Evolutionary conservation across 306 rosid genomes (phyloP).

Genomic region (Trichosanthes cucumerina): DNA sequence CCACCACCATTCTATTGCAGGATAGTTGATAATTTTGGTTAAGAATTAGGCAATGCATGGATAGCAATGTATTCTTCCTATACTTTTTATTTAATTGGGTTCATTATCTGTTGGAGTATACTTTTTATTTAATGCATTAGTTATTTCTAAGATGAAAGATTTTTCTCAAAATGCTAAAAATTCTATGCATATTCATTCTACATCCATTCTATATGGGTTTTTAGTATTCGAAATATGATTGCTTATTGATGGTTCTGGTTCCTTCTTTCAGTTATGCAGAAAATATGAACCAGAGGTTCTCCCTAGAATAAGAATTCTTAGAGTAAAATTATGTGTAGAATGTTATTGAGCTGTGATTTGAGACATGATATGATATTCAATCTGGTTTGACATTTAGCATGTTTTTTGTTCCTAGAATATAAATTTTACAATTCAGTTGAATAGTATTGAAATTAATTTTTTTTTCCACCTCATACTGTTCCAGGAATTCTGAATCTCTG

Average conservation of each 20-base stretch:
- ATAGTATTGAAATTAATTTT: not conserved
- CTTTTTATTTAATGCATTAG: not conserved
- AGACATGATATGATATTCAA: not conserved
- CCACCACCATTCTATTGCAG: not conserved
- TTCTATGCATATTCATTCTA: not conserved
- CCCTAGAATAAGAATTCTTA: not conserved
- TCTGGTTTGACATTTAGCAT: not conserved
- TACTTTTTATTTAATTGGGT: not conserved
- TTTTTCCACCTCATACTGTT: not conserved
- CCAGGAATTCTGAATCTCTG: slow-evolving; percentile 5
- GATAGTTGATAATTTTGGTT: not conserved
- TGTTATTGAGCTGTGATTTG: not conserved
- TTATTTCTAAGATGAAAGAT: not conserved
- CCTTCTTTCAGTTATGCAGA: not conserved
- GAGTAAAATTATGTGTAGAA: not conserved
- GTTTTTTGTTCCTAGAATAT: not conserved
- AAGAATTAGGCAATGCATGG: not conserved
- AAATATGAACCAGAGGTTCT: not conserved
- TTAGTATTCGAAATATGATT: not conserved
- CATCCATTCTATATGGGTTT: not conserved
- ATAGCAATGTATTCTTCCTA: not conserved
- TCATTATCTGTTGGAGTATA: not conserved
- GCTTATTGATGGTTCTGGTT: not conserved
- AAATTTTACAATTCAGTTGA: not conserved
- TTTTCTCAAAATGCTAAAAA: not conserved